Evolutionary conservation across 257 asterid genomes (phyloP).

Genomic region (Solanum ahanhuiri): DNA sequence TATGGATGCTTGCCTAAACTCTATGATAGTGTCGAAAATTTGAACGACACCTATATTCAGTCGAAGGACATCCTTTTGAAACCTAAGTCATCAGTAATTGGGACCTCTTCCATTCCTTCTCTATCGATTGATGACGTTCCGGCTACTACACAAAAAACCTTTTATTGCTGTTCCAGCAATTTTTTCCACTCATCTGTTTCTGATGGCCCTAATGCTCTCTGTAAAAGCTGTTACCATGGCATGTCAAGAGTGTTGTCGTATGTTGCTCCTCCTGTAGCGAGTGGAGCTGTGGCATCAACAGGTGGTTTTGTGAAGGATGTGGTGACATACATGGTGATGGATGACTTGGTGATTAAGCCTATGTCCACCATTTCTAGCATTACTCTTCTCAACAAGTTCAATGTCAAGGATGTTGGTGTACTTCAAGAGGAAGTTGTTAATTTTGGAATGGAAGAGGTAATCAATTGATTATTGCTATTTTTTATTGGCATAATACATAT

Average conservation of each 20-base stretch:
- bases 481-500: too few relatives aligned
- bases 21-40: neutral
- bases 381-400: neutral
- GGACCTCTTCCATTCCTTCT: neutral
- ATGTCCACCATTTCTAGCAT: neutral
- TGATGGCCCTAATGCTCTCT: too few relatives aligned
- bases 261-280: neutral
- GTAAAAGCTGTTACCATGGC: too few relatives aligned
- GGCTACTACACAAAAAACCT: neutral
- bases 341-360: neutral
- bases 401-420: neutral
- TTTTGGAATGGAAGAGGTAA: neutral
- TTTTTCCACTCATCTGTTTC: neutral
- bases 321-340: neutral
- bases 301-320: neutral
- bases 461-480: neutral
- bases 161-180: neutral
- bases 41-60: neutral
- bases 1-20: neutral
- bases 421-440: neutral
- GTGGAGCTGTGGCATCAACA: neutral
- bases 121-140: neutral
- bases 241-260: rapidly evolving
- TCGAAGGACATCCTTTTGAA: neutral
- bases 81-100: neutral